Evolutionary conservation across 495 filamentous ascomycete genomes (phyloP).

Genomic region (Daldinia grandis): DNA sequence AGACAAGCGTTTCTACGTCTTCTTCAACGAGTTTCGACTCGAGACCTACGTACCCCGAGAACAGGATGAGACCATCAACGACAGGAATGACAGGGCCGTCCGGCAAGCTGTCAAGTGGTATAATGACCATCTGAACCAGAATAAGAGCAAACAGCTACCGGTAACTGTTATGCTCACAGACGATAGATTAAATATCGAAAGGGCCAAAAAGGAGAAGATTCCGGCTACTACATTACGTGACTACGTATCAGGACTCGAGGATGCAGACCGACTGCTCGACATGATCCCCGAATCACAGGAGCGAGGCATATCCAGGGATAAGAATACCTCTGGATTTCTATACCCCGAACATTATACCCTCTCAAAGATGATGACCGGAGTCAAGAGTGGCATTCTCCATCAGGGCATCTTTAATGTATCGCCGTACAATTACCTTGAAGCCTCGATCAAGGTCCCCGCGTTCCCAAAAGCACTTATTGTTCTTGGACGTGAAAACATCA

Average conservation of each 20-base stretch:
- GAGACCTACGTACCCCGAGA: constrained; percentile 86
- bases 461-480: constrained; percentile 90
- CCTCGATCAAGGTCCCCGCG: constrained; percentile 84
- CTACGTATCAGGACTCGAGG: constrained; percentile 84
- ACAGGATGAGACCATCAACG: constrained; percentile 88
- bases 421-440: constrained; percentile 96
- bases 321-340: constrained; percentile 70
- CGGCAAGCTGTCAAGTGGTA: constrained; percentile 91
- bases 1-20: constrained; percentile 96
- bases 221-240: constrained; percentile 71
- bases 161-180: constrained; percentile 93
- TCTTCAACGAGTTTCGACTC: constrained; percentile 96
- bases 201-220: constrained; percentile 80
- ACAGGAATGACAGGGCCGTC: constrained; percentile 93
- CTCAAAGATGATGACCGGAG: constrained; percentile 94
- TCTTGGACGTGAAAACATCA: constrained; percentile 95
- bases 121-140: constrained; percentile 73
- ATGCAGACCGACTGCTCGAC: constrained; percentile 85
- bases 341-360: constrained; percentile 84
- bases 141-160: constrained; percentile 69
- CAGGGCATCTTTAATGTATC: constrained; percentile 96
- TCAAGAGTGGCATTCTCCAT: constrained; percentile 85
- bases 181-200: constrained; percentile 84
- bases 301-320: constrained; percentile 67
- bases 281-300: constrained; percentile 87